Conservation (phyloP, 2,329 filamentous ascomycete species). For the Colletotrichum gloeosporioides region DNA sequence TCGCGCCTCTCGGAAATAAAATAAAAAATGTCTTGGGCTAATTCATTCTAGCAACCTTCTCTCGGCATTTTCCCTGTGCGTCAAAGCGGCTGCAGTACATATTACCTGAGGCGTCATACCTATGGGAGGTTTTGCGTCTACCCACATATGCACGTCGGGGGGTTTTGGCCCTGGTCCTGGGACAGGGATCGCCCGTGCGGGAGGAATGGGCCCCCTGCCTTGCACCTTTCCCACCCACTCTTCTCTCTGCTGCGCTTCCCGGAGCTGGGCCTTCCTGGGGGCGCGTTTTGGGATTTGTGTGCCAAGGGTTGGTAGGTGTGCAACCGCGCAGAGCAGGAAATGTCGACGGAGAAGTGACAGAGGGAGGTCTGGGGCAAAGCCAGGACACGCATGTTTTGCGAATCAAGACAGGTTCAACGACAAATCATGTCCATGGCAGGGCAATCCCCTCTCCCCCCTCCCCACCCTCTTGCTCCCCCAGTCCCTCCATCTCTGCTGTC, state of each 20-base stretch:
- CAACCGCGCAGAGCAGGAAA: neutral
- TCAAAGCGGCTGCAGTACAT: neutral
- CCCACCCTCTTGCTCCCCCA: neutral
- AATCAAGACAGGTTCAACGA: neutral
- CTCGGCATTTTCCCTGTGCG: neutral
- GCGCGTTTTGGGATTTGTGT: neutral
- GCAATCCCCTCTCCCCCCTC: neutral
- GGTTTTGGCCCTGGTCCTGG: neutral
- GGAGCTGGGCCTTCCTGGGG: neutral
- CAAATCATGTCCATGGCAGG: neutral
- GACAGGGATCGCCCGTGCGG: conserved; percentile 15
- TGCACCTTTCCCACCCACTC: neutral
- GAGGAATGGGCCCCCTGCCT: neutral
- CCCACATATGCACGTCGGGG: conserved; percentile 9
- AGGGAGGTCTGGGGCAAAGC: conserved; percentile 3
- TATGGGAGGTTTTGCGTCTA: neutral
- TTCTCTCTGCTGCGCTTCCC: neutral
- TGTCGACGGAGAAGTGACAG: too few relatives aligned
- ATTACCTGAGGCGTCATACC: neutral
- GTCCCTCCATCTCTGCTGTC: neutral
- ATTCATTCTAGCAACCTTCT: neutral
- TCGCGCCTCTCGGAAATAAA: neutral
- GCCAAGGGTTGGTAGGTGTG: neutral
- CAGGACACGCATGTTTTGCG: conserved; percentile 10
- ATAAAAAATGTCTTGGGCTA: neutral